Evolutionary conservation across 768 basidiomycete genomes (phyloP), one percentile per base, ranked within the genome.

Genomic region (Pilatotrama ljubarskyi): DNA sequence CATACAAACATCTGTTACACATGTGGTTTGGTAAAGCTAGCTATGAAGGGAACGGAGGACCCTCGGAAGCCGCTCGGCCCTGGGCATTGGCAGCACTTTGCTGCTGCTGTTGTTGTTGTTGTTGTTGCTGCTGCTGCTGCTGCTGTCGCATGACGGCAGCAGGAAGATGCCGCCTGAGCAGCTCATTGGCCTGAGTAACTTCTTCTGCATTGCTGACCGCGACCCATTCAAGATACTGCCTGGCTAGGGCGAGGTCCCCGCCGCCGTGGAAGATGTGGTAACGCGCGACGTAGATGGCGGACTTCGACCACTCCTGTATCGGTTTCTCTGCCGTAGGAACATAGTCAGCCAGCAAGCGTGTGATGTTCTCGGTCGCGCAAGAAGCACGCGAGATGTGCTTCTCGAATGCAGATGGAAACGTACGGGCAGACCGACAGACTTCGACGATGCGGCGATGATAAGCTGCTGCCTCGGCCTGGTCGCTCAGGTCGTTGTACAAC

Each of bases 391-490:
- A n/a, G 42, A 5, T 3, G 2, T 25, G 22, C 22, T 20, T 22
- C 20, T 44, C 22, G 3, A 40, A 50, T 40, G 37, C 20, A 49
- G 26, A 48, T 20, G 35, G 49, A 26, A 38, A 65, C 32, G 57
- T 57, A 74, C 79, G 73, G 70, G 85, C 84, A 63, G 81, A 79
- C 72, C 79, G 79, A 71, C 82, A 88, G 22, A 90, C 82, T 66
- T 91, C 87, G 20, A 91, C 85, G 42, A 93, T 84, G 14, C 88
- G 83, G 66, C 86, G 86, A 74, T 95, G 93, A 70, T 91, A 93
- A 17, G 86, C 85, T 18, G 85, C 84, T 18, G 93, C 87, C 65
- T 88, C 85, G 10, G 77, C 75, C 36, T 77, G 74, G 66, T 95
- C 91, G 15, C 86, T 84, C 37, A 91, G 74, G 25, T 80, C 79